A percentile compares a stretch with the other conserved stretches of the same genome.
Conservation (phyloP, 2,329 filamentous ascomycete genomes). For the Alternaria longipes region DNA sequence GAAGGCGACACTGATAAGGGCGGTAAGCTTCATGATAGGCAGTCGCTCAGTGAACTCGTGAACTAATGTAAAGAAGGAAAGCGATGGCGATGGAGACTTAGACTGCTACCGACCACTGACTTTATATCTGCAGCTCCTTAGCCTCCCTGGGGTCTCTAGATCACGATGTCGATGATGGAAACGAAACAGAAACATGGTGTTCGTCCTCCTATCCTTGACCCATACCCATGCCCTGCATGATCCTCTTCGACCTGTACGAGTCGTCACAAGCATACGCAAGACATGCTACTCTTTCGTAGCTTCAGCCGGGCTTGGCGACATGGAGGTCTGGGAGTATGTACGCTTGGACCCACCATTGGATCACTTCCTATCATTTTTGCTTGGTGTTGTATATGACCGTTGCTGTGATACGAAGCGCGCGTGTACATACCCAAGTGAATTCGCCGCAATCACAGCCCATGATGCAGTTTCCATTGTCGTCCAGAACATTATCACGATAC, state of each 20-base stretch:
- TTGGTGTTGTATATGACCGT: neutral
- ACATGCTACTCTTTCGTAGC: conserved; percentile 7
- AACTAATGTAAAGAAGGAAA: neutral
- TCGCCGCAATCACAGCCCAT: no score
- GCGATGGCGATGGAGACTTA: conserved; percentile 4
- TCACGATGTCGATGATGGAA: neutral
- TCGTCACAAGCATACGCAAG: conserved; percentile 27
- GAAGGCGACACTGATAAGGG: conserved; percentile 38
- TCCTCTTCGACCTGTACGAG: conserved; percentile 2
- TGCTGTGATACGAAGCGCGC: no score
- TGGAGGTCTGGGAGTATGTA: neutral
- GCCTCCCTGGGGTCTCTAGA: neutral
- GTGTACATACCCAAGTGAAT: no score
- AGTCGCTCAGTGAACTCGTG: neutral
- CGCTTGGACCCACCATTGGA: neutral
- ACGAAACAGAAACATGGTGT: neutral
- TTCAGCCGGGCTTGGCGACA: conserved; percentile 11
- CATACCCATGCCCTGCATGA: neutral
- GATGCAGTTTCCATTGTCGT: neutral
- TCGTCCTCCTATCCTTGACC: neutral
- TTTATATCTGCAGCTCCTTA: conserved; percentile 3
- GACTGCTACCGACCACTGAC: neutral
- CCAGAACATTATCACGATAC: neutral
- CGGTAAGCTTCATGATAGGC: conserved; percentile 35
- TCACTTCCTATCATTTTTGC: neutral